A percentile compares a stretch with the other conserved stretches of the same genome.
These are phyloP conservation scores for Bjerkandera adusta DNA, from an alignment of 1,284 basidiomycete genomes.

Conservation along the genomic window DNA sequence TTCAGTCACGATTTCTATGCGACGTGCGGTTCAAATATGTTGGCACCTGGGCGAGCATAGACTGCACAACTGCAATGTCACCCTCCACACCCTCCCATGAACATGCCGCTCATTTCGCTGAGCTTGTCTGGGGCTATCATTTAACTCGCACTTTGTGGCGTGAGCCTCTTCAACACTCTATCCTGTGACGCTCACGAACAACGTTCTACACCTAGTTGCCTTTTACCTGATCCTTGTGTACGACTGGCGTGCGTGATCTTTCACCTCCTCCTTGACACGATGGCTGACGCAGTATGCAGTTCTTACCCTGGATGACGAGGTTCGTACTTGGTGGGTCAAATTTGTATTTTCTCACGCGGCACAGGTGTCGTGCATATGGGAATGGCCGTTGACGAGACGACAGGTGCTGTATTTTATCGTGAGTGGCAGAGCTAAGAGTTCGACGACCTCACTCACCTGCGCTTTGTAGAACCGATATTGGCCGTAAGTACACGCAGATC, in stretches of 20 bases:
- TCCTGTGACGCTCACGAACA: neutral
- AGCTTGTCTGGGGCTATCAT: conserved; percentile 4
- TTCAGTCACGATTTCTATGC: too few species aligned
- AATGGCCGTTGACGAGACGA: neutral
- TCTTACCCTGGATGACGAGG: conserved; percentile 12
- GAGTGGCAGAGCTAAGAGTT: too few species aligned
- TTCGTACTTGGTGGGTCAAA: neutral
- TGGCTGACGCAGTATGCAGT: conserved; percentile 1
- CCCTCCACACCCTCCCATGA: too few species aligned
- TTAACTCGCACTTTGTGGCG: conserved; percentile 9
- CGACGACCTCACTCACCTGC: too few species aligned
- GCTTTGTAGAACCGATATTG: conserved; percentile 8
- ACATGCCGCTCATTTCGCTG: too few species aligned
- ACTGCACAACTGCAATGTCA: too few species aligned
- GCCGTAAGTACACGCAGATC: conserved; percentile 6
- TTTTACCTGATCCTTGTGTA: conserved; percentile 11
- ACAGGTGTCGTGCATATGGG: conserved; percentile 3
- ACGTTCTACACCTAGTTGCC: neutral
- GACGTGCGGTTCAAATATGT: too few species aligned
- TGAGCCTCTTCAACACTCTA: neutral
- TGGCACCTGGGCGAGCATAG: too few species aligned
- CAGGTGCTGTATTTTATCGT: conserved; percentile 1
- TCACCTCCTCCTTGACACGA: neutral
- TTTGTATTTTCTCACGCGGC: neutral
- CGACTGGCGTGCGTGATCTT: conserved; percentile 8